Evolutionary conservation across 2,329 filamentous ascomycete species (phyloP).

Genomic region (Cytospora schulzeri): DNA sequence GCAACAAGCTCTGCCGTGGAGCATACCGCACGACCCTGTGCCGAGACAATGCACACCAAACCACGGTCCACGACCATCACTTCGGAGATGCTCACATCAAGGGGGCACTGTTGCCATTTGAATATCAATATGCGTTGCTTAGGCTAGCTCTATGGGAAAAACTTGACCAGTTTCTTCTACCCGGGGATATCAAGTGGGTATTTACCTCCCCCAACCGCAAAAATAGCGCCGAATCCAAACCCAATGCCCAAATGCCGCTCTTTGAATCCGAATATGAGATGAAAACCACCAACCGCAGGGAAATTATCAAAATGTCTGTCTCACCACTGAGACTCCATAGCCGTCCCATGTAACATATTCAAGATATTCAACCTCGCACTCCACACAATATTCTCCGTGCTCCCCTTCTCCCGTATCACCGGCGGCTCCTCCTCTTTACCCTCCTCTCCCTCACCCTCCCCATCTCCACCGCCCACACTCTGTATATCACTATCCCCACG

Average conservation of each 20-base stretch:
- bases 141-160: not conserved
- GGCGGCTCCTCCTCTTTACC: constrained; percentile 13
- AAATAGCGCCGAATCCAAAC: not conserved
- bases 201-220: not conserved
- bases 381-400: constrained; percentile 40
- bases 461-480: constrained; percentile 27
- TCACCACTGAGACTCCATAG: constrained; percentile 35
- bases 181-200: not conserved
- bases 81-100: not conserved
- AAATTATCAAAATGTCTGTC: no score
- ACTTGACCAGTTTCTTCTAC: not conserved
- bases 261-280: not conserved
- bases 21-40: no score
- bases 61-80: no score
- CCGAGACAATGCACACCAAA: not conserved
- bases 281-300: not conserved
- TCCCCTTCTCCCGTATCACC: constrained; percentile 34
- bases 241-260: not conserved
- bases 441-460: constrained; percentile 3
- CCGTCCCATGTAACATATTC: constrained; percentile 36
- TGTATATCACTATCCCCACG: constrained; percentile 39
- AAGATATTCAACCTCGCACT: constrained; percentile 39
- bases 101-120: not conserved
- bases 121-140: not conserved
- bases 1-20: no score